Conservation (phyloP, 2,329 filamentous ascomycete genomes). For the Macrophomina pseudophaseolina region DNA sequence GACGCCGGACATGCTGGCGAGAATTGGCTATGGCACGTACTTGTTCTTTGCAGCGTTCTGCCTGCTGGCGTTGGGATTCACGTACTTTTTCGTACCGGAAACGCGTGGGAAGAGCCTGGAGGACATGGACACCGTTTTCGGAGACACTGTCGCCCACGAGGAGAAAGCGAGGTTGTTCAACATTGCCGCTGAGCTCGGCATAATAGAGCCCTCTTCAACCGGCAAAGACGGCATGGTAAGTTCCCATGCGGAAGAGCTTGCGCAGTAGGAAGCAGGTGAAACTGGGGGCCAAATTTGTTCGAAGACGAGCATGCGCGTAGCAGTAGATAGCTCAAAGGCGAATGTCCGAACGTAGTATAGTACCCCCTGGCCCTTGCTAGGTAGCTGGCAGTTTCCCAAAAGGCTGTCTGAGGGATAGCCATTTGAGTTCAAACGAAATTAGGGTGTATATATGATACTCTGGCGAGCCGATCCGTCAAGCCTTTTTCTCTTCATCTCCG, state of each 20-base stretch:
- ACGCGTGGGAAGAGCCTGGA: slow-evolving; percentile 40
- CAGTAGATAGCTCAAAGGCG: too few relatives aligned
- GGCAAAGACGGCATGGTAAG: not conserved
- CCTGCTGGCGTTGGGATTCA: slow-evolving; percentile 33
- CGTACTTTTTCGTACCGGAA: slow-evolving; percentile 39
- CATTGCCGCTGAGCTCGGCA: slow-evolving; percentile 33
- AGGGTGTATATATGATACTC: not conserved
- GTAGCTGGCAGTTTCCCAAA: too few relatives aligned
- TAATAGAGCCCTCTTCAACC: not conserved
- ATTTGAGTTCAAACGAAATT: too few relatives aligned
- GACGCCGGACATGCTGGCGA: slow-evolving; percentile 66
- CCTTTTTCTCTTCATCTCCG: not conserved
- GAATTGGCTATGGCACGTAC: slow-evolving; percentile 54
- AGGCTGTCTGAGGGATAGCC: too few relatives aligned
- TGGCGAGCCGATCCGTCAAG: not conserved
- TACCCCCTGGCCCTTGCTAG: too few relatives aligned
- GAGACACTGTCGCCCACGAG: not conserved
- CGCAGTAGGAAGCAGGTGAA: not conserved
- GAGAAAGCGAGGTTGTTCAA: slow-evolving; percentile 24
- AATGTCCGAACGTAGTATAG: too few relatives aligned
- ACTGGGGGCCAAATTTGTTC: too few relatives aligned
- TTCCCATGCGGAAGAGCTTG: not conserved
- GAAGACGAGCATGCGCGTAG: too few relatives aligned
- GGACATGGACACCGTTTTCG: slow-evolving; percentile 39
- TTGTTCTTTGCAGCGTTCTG: slow-evolving; percentile 45